Percentiles rank a stretch among this genome's conserved stretches.
Evolutionary conservation across 495 filamentous ascomycete genomes (phyloP).

Genomic region (Annulohypoxylon bovei): DNA sequence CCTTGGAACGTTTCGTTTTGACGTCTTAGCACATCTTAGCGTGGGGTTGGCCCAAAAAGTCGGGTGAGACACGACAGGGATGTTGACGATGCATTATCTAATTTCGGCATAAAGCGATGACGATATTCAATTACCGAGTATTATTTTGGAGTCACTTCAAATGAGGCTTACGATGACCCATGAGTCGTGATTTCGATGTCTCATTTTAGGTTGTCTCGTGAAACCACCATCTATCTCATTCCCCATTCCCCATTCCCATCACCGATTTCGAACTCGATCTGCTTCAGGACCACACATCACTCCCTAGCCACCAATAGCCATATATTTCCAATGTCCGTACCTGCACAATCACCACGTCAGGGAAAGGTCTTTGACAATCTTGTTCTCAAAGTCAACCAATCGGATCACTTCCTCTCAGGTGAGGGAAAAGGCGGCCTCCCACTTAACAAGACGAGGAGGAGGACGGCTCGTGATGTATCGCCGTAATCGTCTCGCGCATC

Average conservation of each 20-base stretch:
- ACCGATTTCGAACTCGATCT: neutral
- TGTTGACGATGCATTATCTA: neutral
- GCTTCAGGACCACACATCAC: neutral
- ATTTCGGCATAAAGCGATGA: neutral
- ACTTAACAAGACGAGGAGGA: constrained; percentile 13
- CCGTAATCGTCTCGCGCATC: constrained; percentile 57
- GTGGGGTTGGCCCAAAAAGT: constrained; percentile 17
- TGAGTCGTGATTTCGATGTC: neutral
- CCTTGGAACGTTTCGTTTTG: constrained; percentile 15
- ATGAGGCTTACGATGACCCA: neutral
- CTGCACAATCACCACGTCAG: neutral
- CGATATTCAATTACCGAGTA: neutral
- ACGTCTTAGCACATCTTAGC: neutral
- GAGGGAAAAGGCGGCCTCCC: neutral
- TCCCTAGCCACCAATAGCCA: neutral
- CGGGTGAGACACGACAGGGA: constrained; percentile 16
- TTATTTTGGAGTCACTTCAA: neutral
- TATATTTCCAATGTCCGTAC: neutral
- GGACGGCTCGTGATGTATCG: constrained; percentile 40
- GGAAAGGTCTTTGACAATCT: neutral
- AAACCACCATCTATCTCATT: neutral
- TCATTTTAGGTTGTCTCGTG: constrained; percentile 1
- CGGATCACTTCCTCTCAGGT: neutral
- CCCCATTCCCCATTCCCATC: neutral
- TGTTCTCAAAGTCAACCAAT: neutral